A percentile compares a stretch with the other conserved stretches of the same genome.
Evolutionary conservation across 2,329 filamentous ascomycete species (phyloP).

Genomic region (Myrmaecium sp.): DNA sequence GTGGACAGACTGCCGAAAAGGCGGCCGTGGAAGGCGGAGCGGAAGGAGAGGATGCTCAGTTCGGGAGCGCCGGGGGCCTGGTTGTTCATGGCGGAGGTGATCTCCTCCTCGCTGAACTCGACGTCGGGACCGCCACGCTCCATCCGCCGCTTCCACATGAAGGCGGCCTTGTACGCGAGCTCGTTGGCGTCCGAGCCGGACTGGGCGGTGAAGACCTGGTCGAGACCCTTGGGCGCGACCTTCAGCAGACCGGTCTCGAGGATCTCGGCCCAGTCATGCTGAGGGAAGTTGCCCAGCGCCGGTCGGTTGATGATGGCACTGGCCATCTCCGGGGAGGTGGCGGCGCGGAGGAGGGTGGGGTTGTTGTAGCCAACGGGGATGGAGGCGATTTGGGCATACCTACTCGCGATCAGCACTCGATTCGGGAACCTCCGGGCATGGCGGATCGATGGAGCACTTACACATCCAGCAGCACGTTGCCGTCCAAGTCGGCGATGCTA

Average conservation of each 20-base stretch:
- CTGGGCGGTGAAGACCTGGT: slow-evolving; percentile 84
- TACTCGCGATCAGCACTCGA: slow-evolving; percentile 15
- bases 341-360: slow-evolving; percentile 51
- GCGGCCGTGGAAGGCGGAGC: slow-evolving; percentile 75
- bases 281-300: slow-evolving; percentile 80
- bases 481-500: slow-evolving; percentile 49
- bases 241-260: slow-evolving; percentile 66
- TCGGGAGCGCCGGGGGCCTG: slow-evolving; percentile 59
- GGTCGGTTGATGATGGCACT: slow-evolving; percentile 73
- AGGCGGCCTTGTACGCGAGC: slow-evolving; percentile 86
- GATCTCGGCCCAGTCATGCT: slow-evolving; percentile 64
- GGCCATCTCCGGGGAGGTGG: slow-evolving; percentile 62
- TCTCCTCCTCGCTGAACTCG: slow-evolving; percentile 66
- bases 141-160: slow-evolving; percentile 75
- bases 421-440: background rate
- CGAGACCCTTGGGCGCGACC: slow-evolving; percentile 64
- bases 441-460: slow-evolving; percentile 22
- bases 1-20: slow-evolving; percentile 78
- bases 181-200: slow-evolving; percentile 88
- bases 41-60: slow-evolving; percentile 79
- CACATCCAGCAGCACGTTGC: slow-evolving; percentile 57
- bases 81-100: slow-evolving; percentile 64
- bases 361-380: slow-evolving; percentile 93
- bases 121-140: slow-evolving; percentile 62
- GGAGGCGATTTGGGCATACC: slow-evolving; percentile 81